These are phyloP conservation scores for Cadophora gregata DNA, from an alignment of 2,329 filamentous ascomycete species.

Conservation along the genomic window DNA sequence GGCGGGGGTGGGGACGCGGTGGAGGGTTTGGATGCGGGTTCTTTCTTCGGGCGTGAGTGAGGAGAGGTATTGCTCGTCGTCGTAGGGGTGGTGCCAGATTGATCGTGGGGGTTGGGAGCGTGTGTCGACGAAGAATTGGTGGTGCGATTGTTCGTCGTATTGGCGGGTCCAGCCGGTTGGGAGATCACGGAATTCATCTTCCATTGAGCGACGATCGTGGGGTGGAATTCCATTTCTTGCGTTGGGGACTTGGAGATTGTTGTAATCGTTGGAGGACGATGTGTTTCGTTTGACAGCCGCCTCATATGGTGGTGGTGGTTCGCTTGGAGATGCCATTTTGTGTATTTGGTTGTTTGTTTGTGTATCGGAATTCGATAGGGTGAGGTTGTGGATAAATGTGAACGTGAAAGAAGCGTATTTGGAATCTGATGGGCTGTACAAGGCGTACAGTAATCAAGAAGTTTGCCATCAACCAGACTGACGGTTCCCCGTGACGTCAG, in stretches of 20 bases:
- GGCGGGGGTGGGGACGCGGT: constrained; percentile 44
- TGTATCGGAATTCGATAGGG: neutral
- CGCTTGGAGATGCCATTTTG: constrained; percentile 24
- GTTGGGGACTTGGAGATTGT: constrained; percentile 39
- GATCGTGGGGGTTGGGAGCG: constrained; percentile 57
- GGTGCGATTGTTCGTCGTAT: constrained; percentile 58
- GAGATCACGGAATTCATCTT: constrained; percentile 61
- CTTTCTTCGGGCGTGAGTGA: constrained; percentile 56
- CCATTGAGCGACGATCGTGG: constrained; percentile 61
- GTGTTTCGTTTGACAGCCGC: constrained; percentile 21
- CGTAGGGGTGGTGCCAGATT: constrained; percentile 67
- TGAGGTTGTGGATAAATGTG: neutral
- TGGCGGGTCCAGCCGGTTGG: constrained; percentile 62
- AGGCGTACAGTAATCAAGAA: neutral
- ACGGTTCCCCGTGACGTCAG: constrained; percentile 12
- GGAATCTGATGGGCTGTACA: constrained; percentile 4
- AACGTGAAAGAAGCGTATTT: neutral
- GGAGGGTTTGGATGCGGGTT: constrained; percentile 50
- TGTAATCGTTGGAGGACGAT: neutral
- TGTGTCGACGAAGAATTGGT: constrained; percentile 70
- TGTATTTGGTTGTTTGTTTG: neutral
- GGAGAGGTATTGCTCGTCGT: constrained; percentile 59
- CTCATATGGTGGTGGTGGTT: constrained; percentile 47
- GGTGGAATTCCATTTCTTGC: constrained; percentile 59
- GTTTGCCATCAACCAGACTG: constrained; percentile 1